These are phyloP conservation scores for Coniochaeta prunicola DNA, from an alignment of 2,329 filamentous ascomycete species.

Conservation along the genomic window DNA sequence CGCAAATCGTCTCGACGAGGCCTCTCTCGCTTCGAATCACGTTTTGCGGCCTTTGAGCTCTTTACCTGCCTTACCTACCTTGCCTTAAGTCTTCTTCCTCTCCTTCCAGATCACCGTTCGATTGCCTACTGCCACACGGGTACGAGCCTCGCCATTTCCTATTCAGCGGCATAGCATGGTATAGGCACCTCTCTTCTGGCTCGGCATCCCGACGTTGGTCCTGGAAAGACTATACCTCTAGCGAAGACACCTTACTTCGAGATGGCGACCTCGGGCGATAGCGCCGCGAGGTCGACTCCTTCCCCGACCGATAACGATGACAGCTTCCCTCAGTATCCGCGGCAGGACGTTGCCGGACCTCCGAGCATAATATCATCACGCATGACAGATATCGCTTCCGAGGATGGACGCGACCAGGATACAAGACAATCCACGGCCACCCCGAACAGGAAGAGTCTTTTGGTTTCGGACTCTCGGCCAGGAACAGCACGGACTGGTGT, in stretches of 20 bases:
- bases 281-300: conserved; percentile 22
- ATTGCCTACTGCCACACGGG: neutral
- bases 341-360: conserved; percentile 37
- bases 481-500: conserved; percentile 46
- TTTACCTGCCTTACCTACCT: neutral
- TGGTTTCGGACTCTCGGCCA: conserved; percentile 43
- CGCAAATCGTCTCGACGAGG: neutral
- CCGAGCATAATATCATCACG: conserved; percentile 65
- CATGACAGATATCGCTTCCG: conserved; percentile 58
- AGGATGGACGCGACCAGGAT: conserved; percentile 42
- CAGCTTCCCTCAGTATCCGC: conserved; percentile 32
- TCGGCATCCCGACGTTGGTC: neutral
- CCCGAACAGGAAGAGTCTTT: conserved; percentile 21
- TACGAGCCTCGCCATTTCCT: neutral
- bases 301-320: conserved; percentile 28
- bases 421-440: conserved; percentile 23
- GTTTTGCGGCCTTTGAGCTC: neutral
- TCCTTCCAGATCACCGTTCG: neutral
- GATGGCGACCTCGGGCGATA: conserved; percentile 29
- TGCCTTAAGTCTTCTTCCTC: neutral
- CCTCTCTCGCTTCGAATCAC: neutral
- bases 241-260: conserved; percentile 3
- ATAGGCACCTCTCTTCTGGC: neutral
- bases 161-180: neutral
- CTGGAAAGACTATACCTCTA: neutral